Conservation (phyloP, 2,329 filamentous ascomycete genomes). For the Colletotrichum sp. region DNA sequence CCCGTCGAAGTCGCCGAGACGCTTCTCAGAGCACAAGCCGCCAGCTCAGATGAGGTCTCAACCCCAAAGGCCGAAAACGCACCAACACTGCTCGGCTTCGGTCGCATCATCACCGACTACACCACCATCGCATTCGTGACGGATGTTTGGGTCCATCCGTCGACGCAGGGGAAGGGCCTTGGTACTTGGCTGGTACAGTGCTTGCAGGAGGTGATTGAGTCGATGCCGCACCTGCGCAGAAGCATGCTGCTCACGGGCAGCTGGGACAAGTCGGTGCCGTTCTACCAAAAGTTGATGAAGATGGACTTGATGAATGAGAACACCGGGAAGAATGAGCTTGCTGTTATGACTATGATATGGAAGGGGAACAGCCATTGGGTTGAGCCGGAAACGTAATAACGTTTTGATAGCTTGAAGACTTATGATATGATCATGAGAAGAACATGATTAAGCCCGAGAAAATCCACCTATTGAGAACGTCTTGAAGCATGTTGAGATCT, state of each 20-base stretch:
- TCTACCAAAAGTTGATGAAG: constrained; percentile 34
- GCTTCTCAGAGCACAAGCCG: neutral
- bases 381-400: neutral
- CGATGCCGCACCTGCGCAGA: constrained; percentile 64
- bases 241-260: constrained; percentile 57
- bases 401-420: neutral
- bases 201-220: constrained; percentile 58
- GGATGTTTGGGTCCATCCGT: constrained; percentile 69
- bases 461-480: fast-evolving
- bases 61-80: neutral
- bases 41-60: neutral
- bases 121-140: constrained; percentile 71
- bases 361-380: constrained; percentile 11
- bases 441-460: neutral
- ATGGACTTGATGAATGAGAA: constrained; percentile 29
- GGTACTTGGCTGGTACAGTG: constrained; percentile 69
- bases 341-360: constrained; percentile 26
- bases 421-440: fast-evolving
- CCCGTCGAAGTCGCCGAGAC: neutral
- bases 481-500: fast-evolving
- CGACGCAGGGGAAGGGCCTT: constrained; percentile 65
- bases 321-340: constrained; percentile 1
- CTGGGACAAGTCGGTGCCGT: constrained; percentile 36
- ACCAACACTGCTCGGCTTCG: constrained; percentile 52
- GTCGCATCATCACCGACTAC: constrained; percentile 71